phyloP scores from a whole-genome alignment of 192 early-diverging fungal genomes.

The Funneliformis geosporum region DNA sequence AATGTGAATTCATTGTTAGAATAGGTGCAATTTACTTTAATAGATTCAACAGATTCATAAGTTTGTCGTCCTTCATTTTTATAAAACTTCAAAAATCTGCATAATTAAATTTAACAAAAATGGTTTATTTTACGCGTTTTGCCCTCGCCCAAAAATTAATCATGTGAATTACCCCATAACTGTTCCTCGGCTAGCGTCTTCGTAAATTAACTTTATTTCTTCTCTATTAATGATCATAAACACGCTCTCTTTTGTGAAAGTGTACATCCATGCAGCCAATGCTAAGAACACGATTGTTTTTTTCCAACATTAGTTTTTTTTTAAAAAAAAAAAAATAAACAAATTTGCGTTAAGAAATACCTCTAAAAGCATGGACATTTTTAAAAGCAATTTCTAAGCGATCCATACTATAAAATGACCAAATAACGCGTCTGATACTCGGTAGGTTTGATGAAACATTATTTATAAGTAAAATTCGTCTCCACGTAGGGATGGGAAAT shows the following conservation, averaged over 20 bases:
- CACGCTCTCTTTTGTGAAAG: not conserved
- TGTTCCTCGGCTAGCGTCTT: not conserved
- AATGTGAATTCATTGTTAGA: not conserved
- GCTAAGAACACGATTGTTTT: not conserved
- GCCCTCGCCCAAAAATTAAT: not conserved
- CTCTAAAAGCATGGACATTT: not conserved
- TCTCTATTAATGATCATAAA: not conserved
- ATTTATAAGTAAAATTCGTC: too few relatives aligned
- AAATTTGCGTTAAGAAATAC: not conserved
- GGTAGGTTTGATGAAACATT: too few relatives aligned
- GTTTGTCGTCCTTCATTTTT: not conserved
- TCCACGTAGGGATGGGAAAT: too few relatives aligned
- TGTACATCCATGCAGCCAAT: not conserved
- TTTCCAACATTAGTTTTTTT: not conserved
- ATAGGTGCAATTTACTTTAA: not conserved
- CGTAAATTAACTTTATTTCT: not conserved
- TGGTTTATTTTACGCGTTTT: not conserved
- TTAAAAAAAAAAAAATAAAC: not conserved
- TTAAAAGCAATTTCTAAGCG: not conserved
- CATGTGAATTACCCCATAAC: not conserved
- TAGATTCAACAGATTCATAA: not conserved
- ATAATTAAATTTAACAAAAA: not conserved
- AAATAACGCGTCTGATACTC: too few relatives aligned
- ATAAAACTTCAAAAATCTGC: not conserved
- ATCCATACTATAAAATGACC: not conserved